Evolutionary conservation across 2,329 filamentous ascomycete species (phyloP), one percentile per base, ranked within the genome.

Genomic region (Verticillium klebahnii): DNA sequence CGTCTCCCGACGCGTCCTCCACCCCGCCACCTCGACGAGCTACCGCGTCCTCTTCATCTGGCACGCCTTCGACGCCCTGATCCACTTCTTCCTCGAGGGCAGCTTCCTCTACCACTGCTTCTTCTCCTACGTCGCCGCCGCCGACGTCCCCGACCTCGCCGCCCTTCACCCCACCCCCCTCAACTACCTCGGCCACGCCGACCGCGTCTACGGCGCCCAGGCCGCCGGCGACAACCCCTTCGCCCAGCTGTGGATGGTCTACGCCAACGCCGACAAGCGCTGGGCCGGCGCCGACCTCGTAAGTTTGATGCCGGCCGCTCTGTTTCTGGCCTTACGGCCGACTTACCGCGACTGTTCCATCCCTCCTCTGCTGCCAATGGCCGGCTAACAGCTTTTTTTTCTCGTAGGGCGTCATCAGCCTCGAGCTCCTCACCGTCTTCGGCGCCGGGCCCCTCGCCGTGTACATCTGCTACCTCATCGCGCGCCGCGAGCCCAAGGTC

Each of bases 71-170:
- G 93, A 97, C 75, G 92, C 92, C 36, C 84, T 97, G 54, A 94
- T 93, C 70, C 95, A 99, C 79, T 87, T 96, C 76, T 81, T 92
- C 73, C 90, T 98, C 73, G 94, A 98, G 78, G 93, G 92, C 60
- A 89, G 87, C 70, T 98, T 92, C 76, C 86, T 97, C 29, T 97
- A 93, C 82, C 92, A 96, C 78, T 96, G 92, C 80, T 96, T 98
- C 83, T 94, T 93, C 82, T 80, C 78, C 11, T 81, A 76, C 72
- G 69, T 80, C 8, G 73, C 77, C 5, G 64, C 75, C 15, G 69
- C 71, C 25, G 63, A 69, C 57, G 66, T 78, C 34, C 70, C 72
- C 32, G 65, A 69, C 61, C 71, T 72, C 61, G 69, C 65, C 34
- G 61, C 65, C 23, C 72, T 77, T 60, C 82, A 82, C 64, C 78